Base-by-base conservation (phyloP, 2,329 filamentous ascomycete species). In the Cladosporium austrohemisphaericum region DNA sequence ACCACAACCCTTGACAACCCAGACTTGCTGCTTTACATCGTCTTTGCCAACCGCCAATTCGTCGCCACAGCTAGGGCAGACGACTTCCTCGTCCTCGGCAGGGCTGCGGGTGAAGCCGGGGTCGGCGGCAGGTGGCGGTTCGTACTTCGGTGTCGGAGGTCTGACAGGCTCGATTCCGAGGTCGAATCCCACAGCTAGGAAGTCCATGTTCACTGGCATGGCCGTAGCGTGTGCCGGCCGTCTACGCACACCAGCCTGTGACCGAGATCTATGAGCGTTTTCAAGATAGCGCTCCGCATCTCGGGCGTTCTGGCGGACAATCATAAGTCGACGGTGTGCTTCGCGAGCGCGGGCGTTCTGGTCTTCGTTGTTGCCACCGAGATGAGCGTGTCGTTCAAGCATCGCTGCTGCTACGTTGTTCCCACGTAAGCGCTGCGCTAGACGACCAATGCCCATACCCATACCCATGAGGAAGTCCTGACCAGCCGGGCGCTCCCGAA, bases 1-100 rank as follows among this genome's bases (percentile, higher is more conserved):
- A 56, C 93, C 93, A 66, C 93, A 98, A 44, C 78, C 78, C 68
- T 91, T 95, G 28, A 93, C 77, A 1, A 93, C 85, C 90, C 91
- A 97, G 54, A 97, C 92, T 60, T 95, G 86, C 63, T 88, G 84
- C 68, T 95, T 90, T 26, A 73, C 65, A 22, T 78, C 74, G 18
- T 76, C 74, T 0, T 81, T 81, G 11, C 90, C 86, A 43, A 85
- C 82, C 5, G 88, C 86, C 13, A 98, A 72, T 68, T 97, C 92
- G 51, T 87, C 79, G 14, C 86, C 84, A 60, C 93, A 98, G 51
- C 88, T 88, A 0, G 92, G 88, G 65, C 93, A 98, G 1, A 95
- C 76, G 2, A 92, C 77, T 1, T 86, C 75, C 29, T 86, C 79
- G 13, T 88, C 82, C 28, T 88, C 84, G 31, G 74, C 79, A 0